Conservation (phyloP, 169 alveolate species). For the Plasmodium gonderi region DNA sequence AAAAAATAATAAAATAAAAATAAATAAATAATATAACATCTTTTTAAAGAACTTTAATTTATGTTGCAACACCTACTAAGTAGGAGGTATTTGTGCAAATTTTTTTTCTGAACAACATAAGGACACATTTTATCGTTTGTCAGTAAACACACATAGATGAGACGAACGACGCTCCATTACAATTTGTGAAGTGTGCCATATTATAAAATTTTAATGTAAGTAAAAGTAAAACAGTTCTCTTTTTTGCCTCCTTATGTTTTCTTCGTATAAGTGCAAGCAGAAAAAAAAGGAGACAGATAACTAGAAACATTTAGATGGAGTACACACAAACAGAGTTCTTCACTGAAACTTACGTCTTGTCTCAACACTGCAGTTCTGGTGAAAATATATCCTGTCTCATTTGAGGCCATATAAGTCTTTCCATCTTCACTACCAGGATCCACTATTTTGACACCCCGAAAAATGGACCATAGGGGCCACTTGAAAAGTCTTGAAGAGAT, state of each 20-base stretch:
- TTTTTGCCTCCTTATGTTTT: background rate
- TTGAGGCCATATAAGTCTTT: background rate
- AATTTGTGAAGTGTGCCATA: background rate
- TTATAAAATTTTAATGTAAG: background rate
- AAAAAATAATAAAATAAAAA: too few relatives aligned
- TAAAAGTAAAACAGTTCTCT: background rate
- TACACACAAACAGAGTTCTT: background rate
- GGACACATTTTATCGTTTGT: too few relatives aligned
- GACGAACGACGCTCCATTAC: background rate
- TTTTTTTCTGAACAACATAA: too few relatives aligned
- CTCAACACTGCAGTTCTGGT: background rate
- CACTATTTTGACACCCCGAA: too few relatives aligned
- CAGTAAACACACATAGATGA: background rate
- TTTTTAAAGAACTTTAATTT: background rate
- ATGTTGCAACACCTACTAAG: background rate
- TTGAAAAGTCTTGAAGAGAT: constrained; percentile 12
- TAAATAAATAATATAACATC: background rate
- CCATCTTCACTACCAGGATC: too few relatives aligned
- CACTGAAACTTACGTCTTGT: background rate
- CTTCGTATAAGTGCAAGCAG: too few relatives aligned
- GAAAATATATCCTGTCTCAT: too few relatives aligned
- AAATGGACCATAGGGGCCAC: constrained; percentile 15
- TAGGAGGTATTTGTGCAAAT: background rate
- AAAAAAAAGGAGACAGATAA: background rate
- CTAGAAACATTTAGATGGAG: background rate